Evolutionary conservation across 2,329 filamentous ascomycete species (phyloP).

Genomic region (Colletotrichum viniferum): DNA sequence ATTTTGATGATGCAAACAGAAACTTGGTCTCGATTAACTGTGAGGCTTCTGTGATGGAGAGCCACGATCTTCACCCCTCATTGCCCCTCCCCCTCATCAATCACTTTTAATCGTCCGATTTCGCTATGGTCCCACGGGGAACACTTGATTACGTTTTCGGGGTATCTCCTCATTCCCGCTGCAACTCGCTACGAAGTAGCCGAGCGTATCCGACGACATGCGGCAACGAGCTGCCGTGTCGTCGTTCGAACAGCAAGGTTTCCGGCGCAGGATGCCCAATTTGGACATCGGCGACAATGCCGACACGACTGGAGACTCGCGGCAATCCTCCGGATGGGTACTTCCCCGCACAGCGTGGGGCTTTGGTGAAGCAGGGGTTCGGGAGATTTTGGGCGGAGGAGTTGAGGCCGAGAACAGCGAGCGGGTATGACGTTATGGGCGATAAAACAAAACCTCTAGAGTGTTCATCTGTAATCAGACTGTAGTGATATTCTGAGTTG

Average conservation of each 20-base stretch:
- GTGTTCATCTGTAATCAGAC: neutral
- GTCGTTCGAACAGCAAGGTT: neutral
- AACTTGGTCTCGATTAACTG: neutral
- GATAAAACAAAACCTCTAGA: neutral
- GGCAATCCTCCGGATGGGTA: neutral
- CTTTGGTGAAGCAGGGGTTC: neutral
- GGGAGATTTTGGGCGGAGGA: neutral
- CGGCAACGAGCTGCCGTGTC: neutral
- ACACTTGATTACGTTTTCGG: neutral
- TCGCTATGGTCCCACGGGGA: neutral
- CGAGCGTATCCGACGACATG: neutral
- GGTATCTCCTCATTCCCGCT: neutral
- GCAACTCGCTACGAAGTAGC: neutral
- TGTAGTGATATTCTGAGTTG: neutral
- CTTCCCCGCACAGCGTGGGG: conserved; percentile 7
- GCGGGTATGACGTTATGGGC: neutral
- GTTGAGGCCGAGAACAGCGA: neutral
- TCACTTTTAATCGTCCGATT: neutral
- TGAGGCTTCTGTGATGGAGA: neutral
- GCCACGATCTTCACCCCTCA: neutral
- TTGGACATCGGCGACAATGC: conserved; percentile 8
- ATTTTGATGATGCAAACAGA: neutral
- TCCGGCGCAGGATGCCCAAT: neutral
- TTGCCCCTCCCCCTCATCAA: neutral
- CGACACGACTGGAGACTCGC: neutral